phyloP scores from a whole-genome alignment of 78 protist genomes.

The Parvularia atlantis region DNA sequence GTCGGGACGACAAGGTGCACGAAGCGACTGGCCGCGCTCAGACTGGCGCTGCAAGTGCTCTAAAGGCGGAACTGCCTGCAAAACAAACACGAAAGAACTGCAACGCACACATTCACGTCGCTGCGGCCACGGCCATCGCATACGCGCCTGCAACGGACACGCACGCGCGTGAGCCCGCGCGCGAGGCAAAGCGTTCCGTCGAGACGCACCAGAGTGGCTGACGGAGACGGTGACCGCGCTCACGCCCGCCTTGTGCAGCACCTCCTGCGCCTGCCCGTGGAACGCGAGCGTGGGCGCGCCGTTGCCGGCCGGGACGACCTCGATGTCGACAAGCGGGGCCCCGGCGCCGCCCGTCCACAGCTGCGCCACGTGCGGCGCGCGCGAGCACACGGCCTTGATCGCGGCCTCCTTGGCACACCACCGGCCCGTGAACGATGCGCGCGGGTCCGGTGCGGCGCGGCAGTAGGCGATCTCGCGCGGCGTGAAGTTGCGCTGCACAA shows the following conservation, averaged over 20 bases:
- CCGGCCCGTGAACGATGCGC: constrained; percentile 27
- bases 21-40: too few species aligned
- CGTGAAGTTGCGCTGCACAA: constrained; percentile 48
- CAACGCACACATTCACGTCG: too few species aligned
- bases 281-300: constrained; percentile 26
- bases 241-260: background rate
- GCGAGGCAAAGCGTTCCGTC: too few species aligned
- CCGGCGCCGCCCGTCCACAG: constrained; percentile 36
- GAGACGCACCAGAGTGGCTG: constrained; percentile 29
- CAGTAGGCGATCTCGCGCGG: constrained; percentile 19
- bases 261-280: constrained; percentile 20
- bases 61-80: too few species aligned
- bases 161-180: too few species aligned
- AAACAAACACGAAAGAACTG: too few species aligned
- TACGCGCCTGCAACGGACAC: too few species aligned
- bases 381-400: constrained; percentile 40
- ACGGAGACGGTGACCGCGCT: constrained; percentile 6
- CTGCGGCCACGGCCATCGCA: too few species aligned
- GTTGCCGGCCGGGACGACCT: constrained; percentile 25
- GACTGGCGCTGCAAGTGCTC: too few species aligned
- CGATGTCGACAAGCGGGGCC: constrained; percentile 45
- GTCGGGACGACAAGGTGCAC: too few species aligned
- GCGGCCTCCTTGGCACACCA: constrained; percentile 66
- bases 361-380: background rate
- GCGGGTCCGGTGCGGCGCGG: constrained; percentile 2